Percentiles rank a stretch among this genome's conserved stretches.
Conservation (phyloP, 176 grass and related monocot species). For the Aechmea fasciata region DNA sequence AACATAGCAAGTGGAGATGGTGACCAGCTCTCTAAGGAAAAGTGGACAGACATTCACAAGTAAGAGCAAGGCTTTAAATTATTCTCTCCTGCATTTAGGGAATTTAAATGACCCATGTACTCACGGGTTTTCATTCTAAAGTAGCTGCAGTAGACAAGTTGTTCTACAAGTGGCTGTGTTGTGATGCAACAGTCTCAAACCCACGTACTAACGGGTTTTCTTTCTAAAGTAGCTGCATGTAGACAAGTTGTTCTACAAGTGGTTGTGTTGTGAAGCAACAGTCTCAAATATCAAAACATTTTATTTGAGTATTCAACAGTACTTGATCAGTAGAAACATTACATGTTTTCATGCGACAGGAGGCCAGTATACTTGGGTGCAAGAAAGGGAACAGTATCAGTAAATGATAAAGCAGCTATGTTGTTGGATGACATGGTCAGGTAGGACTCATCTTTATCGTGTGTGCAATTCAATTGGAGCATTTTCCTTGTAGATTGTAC, state of each 20-base stretch:
- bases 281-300: conserved; percentile 5
- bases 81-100: conserved; percentile 10
- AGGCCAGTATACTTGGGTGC: conserved; percentile 22
- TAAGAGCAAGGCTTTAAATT: conserved; percentile 13
- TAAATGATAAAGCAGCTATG: conserved; percentile 55
- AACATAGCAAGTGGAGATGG: conserved; percentile 26
- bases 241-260: no score
- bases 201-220: background rate
- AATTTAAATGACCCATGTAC: conserved; percentile 6
- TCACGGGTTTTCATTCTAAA: background rate
- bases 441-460: conserved; percentile 25
- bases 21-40: conserved; percentile 40
- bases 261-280: no score
- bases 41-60: conserved; percentile 28
- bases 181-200: background rate
- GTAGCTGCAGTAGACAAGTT: background rate
- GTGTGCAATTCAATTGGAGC: background rate
- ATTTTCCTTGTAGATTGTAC: background rate
- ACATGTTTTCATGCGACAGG: conserved; percentile 30
- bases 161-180: no score
- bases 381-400: conserved; percentile 23
- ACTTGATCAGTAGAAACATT: background rate
- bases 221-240: background rate
- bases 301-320: conserved; percentile 2
- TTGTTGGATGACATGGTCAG: conserved; percentile 52